Base-by-base conservation (phyloP, 208 protist genomes). In the Perkinsela sp. region DNA sequence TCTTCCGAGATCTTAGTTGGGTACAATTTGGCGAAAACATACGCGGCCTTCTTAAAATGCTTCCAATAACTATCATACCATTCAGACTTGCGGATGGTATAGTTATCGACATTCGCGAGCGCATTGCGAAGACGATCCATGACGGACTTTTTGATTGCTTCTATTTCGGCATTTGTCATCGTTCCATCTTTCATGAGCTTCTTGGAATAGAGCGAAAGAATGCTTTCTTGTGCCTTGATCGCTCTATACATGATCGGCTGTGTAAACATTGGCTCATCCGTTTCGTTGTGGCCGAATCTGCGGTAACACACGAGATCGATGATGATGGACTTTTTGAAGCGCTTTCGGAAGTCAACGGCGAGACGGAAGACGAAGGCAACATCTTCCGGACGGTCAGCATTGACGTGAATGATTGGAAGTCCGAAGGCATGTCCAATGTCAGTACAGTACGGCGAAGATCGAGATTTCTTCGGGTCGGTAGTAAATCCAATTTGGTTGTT, bases 401-500 rank as follows among this genome's bases (percentile, higher is more conserved):
- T 97, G 32, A 97, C 94, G 77, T 98, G 95, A 72, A 98, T 90
- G 69, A 98, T 90, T 2, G 95, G 95, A 70, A 87, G 91, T 69
- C 77, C 77, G 77, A 85, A 86, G 30, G 84, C 83, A 74, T 96
- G 96, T 15, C 88, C 96, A 32, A 98, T 78, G 73, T 98, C 94
- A 16, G 94, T 95, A 76, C 90, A 96, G 78, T 98, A 97, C 1
- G 92, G 82, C 31, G 93, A 96, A 31, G 93, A 96, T 30, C 95
- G 89, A 48, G 87, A 87, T 66, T 76, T 84, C 68, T 81, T 86
- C 31, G 95, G 93, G 79, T 97, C 92, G 0, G 96, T 99, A 30
- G 95, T 98, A 80, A 98, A 99, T 74, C 94, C 93, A 77, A 97
- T 95, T 82, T 98, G 95, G 77, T 98, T 98, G 82, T 98, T 97